Percentiles rank a stretch among this genome's conserved stretches.
These are phyloP conservation scores for Ganoderma lingzhi DNA, from an alignment of 1,284 basidiomycete genomes.

Conservation along the genomic window DNA sequence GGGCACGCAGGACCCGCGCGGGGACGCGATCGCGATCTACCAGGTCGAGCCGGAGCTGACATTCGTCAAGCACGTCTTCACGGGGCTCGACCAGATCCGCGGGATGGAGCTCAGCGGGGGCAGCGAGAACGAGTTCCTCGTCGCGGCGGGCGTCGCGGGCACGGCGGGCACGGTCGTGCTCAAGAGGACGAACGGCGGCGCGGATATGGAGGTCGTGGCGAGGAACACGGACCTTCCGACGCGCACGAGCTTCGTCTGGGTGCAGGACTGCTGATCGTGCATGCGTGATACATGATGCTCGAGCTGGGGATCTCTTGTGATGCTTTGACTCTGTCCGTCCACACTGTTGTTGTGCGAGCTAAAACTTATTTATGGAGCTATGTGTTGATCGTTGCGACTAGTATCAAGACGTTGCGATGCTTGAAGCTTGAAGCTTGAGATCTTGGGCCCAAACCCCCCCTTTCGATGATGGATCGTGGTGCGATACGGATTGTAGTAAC, in stretches of 20 bases:
- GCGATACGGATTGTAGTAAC: neutral
- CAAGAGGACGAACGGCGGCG: conserved; percentile 61
- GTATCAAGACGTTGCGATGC: neutral
- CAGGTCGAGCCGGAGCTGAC: conserved; percentile 35
- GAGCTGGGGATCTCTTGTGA: neutral
- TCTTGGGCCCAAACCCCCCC: neutral
- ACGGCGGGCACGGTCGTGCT: conserved; percentile 63
- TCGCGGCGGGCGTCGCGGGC: conserved; percentile 60
- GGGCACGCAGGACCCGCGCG: conserved; percentile 42
- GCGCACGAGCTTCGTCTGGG: conserved; percentile 60
- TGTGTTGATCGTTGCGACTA: neutral
- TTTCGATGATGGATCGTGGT: neutral
- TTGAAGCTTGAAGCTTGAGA: neutral
- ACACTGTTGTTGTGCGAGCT: neutral
- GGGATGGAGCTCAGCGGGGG: conserved; percentile 66
- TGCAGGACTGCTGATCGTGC: conserved; percentile 17
- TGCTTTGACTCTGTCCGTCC: neutral
- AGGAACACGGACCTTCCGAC: conserved; percentile 59
- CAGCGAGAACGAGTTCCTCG: conserved; percentile 58
- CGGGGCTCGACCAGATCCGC: conserved; percentile 67
- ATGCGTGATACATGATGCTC: neutral
- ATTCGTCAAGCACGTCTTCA: conserved; percentile 63
- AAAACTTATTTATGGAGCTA: neutral
- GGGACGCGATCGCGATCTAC: conserved; percentile 49
- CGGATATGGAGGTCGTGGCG: conserved; percentile 59